Evolutionary conservation across 202 grass and related monocot species (phyloP), one percentile per base, ranked within the genome.

Genomic region (Setaria italica): DNA sequence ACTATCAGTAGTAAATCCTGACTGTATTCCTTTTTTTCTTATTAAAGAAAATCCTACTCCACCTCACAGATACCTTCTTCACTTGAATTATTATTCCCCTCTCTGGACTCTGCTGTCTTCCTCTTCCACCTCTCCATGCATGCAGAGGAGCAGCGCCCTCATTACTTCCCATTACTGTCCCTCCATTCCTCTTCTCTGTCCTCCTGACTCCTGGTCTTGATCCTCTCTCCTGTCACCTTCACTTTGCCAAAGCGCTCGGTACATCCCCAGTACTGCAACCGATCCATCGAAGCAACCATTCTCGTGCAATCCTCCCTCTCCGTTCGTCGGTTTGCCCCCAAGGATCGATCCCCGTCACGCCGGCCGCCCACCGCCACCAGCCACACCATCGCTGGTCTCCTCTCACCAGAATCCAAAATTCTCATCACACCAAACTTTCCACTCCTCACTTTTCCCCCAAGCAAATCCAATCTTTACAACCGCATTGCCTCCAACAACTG

Each of bases 391-490:
- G 42, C 58, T 42, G 35, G 4, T 74, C 67, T 74, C 39, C 41
- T 65, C 63, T 51, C 76, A 76, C 59, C 80, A 67, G 39, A 86
- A 77, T 87, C 84, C 76, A 82, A 64, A 55, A 6, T 86, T 92
- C 83, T 49, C 67, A 80, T 80, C 90, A n/a, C 81, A 81, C 81
- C 70, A 64, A 88, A 81, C 85, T 70, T 81, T 80, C 85, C 71
- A 88, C 82, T 81, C 71, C 54, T 80, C 89, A 65, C 85, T 70
- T 85, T 81, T 30, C n/a, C 63, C 78, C 37, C 62, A 76, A 87
- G 46, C 76, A 84, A 81, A 84, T 82, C 43, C 81, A 78, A 72
- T 77, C 85, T 72, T 66, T 50, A 71, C 76, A 80, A 76, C 80
- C 54, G 69, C 70, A 81, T 77, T 88, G 71, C 17, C 69, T 32